Conservation (phyloP, 371 early-diverging fungal genomes). For the Rhizopus sp. region DNA sequence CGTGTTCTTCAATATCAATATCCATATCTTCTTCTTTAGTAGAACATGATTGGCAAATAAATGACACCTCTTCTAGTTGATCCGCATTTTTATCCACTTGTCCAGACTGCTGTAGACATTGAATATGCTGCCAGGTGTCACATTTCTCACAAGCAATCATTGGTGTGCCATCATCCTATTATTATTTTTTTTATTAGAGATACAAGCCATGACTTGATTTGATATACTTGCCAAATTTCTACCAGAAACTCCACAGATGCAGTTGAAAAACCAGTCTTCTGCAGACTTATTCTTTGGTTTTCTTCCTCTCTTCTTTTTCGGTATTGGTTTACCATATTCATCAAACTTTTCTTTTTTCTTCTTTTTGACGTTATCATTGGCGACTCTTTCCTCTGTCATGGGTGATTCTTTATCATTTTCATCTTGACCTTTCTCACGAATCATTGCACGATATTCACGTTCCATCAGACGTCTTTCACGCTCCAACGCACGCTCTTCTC, state of each 20-base stretch:
- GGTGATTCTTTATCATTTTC: constrained; percentile 20
- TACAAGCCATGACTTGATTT: not conserved
- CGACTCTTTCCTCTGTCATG: not conserved
- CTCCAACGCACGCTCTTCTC: constrained; percentile 52
- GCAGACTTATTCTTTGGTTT: constrained; percentile 35
- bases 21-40: not conserved
- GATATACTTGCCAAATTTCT: constrained; percentile 48
- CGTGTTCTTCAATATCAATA: not conserved
- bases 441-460: constrained; percentile 27
- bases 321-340: constrained; percentile 16
- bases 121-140: constrained; percentile 73
- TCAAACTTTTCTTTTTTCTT: constrained; percentile 16
- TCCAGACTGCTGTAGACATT: constrained; percentile 55
- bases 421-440: constrained; percentile 37
- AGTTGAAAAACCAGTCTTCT: constrained; percentile 62
- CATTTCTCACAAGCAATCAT: constrained; percentile 76
- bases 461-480: constrained; percentile 55
- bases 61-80: constrained; percentile 35
- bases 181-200: not conserved
- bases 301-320: constrained; percentile 34
- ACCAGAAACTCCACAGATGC: constrained; percentile 60
- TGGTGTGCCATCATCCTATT: constrained; percentile 73
- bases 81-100: constrained; percentile 34
- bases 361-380: not conserved
- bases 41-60: constrained; percentile 49